phyloP scores from a whole-genome alignment of 2,329 filamentous ascomycete species.

The Dryadomyces sulphureus region DNA sequence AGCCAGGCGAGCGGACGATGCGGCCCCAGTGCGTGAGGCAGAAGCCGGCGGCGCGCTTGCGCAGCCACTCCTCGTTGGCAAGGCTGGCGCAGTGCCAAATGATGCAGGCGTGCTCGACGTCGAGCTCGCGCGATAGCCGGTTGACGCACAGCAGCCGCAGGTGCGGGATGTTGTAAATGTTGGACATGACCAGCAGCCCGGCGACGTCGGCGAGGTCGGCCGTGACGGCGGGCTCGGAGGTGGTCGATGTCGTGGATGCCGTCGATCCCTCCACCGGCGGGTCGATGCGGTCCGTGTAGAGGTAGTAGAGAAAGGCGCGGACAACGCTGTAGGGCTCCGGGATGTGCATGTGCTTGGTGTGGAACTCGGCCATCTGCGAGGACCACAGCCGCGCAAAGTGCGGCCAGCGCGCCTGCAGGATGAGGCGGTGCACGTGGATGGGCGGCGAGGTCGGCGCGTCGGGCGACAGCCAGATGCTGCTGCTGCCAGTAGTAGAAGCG shows the following conservation, averaged over 20 bases:
- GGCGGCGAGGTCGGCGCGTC: conserved; percentile 58
- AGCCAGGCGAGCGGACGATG: conserved; percentile 77
- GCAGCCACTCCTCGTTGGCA: conserved; percentile 86
- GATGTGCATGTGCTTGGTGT: conserved; percentile 95
- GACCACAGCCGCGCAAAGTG: conserved; percentile 88
- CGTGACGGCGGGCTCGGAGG: conserved; percentile 31
- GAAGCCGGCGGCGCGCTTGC: conserved; percentile 73
- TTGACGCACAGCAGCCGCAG: conserved; percentile 84
- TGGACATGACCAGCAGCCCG: conserved; percentile 90
- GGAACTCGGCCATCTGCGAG: conserved; percentile 93
- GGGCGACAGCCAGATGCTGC: conserved; percentile 42
- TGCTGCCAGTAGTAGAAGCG: conserved; percentile 5
- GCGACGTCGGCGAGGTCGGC: conserved; percentile 72
- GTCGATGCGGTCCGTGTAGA: conserved; percentile 89
- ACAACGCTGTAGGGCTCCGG: conserved; percentile 92
- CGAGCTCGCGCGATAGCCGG: conserved; percentile 75
- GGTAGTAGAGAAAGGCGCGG: conserved; percentile 85
- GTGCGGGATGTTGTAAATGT: conserved; percentile 94
- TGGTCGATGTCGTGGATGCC: too few relatives aligned
- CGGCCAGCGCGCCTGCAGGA: conserved; percentile 88
- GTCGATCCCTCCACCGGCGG: too few relatives aligned
- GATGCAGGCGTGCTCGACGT: conserved; percentile 86
- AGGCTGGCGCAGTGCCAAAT: conserved; percentile 91
- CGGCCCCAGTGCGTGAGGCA: conserved; percentile 92
- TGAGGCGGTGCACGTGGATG: conserved; percentile 90